These are phyloP conservation scores for Neophaeococcomyces mojaviensis DNA, from an alignment of 2,329 filamentous ascomycete species.

Conservation along the genomic window DNA sequence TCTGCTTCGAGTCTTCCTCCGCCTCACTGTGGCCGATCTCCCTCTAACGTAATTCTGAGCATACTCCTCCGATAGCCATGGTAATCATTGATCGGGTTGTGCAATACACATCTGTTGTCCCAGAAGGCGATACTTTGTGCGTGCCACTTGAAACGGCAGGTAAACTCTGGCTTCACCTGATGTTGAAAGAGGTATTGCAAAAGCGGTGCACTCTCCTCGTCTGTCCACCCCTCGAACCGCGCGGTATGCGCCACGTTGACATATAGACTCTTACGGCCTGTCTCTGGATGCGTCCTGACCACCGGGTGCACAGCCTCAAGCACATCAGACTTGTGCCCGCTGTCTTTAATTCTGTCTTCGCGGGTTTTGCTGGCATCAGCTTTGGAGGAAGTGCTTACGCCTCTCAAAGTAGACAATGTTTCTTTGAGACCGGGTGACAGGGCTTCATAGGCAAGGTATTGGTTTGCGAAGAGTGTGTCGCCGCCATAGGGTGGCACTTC, in stretches of 20 bases:
- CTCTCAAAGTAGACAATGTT: constrained; percentile 24
- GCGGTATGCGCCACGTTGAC: constrained; percentile 30
- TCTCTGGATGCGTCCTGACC: constrained; percentile 29
- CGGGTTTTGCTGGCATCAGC: constrained; percentile 25
- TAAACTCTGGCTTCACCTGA: constrained; percentile 21
- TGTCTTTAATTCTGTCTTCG: constrained; percentile 21
- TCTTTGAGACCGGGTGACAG: constrained; percentile 27
- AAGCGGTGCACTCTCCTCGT: constrained; percentile 23
- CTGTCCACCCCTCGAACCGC: constrained; percentile 25
- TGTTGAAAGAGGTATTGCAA: constrained; percentile 22
- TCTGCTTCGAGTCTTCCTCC: too few relatives aligned
- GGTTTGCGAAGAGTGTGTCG: constrained; percentile 27
- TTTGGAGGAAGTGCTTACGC: constrained; percentile 21
- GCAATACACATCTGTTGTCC: constrained; percentile 38
- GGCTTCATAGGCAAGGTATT: constrained; percentile 26
- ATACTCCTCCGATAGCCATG: too few relatives aligned
- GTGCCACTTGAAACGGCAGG: constrained; percentile 42
- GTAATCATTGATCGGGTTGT: constrained; percentile 20
- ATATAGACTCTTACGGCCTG: constrained; percentile 29
- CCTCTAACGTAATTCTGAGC: too few relatives aligned
- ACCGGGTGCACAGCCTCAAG: constrained; percentile 27
- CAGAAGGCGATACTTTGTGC: constrained; percentile 45
- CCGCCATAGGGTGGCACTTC: constrained; percentile 25
- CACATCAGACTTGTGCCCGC: constrained; percentile 9
- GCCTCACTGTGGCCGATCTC: too few relatives aligned